These are phyloP conservation scores for Opeltia flavorubescens DNA, from an alignment of 495 filamentous ascomycete genomes.

Conservation along the genomic window DNA sequence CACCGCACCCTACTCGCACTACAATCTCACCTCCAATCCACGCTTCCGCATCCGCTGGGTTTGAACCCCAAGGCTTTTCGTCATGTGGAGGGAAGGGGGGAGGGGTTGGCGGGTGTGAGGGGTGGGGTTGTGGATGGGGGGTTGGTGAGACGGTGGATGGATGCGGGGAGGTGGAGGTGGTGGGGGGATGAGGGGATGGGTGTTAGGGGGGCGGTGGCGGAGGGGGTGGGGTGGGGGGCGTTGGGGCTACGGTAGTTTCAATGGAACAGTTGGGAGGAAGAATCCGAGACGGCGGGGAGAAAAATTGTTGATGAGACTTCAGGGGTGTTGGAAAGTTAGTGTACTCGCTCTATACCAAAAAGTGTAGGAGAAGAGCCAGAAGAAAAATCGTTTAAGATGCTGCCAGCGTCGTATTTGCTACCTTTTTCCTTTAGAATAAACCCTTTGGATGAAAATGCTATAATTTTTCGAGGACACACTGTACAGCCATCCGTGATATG, in stretches of 20 bases:
- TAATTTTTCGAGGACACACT: too few relatives aligned
- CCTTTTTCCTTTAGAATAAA: too few relatives aligned
- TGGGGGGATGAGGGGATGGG: constrained; percentile 12
- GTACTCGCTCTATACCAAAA: too few relatives aligned
- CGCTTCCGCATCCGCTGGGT: constrained; percentile 60
- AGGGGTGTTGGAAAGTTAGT: too few relatives aligned
- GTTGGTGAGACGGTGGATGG: constrained; percentile 39
- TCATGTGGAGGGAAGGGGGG: constrained; percentile 22
- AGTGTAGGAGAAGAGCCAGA: too few relatives aligned
- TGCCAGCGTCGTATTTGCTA: too few relatives aligned
- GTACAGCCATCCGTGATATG: too few relatives aligned
- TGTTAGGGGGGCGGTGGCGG: constrained; percentile 9
- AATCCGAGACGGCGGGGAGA: too few relatives aligned
- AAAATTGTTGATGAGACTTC: too few relatives aligned
- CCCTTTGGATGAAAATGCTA: too few relatives aligned
- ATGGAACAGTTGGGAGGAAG: too few relatives aligned
- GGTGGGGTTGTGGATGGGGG: constrained; percentile 54
- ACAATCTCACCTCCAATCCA: constrained; percentile 60
- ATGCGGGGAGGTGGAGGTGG: constrained; percentile 15
- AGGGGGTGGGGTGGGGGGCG: constrained; percentile 5
- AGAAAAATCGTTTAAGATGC: too few relatives aligned
- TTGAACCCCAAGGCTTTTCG: constrained; percentile 74
- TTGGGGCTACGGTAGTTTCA: constrained; percentile 4
- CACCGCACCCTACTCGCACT: constrained; percentile 79
- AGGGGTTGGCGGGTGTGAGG: constrained; percentile 39